These are phyloP conservation scores for Filobasidium uniguttulatum DNA, from an alignment of 1,284 basidiomycete species.

Conservation along the genomic window DNA sequence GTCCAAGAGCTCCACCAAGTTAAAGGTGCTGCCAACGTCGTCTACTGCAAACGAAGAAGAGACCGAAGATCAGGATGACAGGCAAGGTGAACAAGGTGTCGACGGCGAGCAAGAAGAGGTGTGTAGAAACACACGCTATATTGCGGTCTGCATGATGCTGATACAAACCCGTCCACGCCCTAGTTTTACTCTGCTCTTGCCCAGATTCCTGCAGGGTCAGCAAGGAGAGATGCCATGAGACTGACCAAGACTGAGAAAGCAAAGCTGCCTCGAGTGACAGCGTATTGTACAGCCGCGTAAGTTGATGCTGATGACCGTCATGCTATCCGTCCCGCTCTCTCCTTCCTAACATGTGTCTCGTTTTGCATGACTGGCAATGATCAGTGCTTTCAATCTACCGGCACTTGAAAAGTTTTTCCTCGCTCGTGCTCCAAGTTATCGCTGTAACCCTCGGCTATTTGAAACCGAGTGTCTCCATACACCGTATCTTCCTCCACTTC, in stretches of 20 bases:
- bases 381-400: constrained; percentile 70
- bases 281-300: constrained; percentile 84
- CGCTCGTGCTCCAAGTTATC: constrained; percentile 63
- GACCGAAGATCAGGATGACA: constrained; percentile 34
- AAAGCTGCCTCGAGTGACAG: constrained; percentile 82
- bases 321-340: background rate
- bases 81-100: constrained; percentile 40
- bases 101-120: constrained; percentile 50
- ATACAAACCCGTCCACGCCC: background rate
- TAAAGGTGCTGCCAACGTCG: constrained; percentile 13
- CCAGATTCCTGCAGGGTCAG: constrained; percentile 85
- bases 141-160: background rate
- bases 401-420: constrained; percentile 79
- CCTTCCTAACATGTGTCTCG: background rate
- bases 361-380: too few relatives aligned
- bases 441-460: constrained; percentile 57
- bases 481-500: constrained; percentile 30
- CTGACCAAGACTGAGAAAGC: constrained; percentile 90
- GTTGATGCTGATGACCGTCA: constrained; percentile 20
- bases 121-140: constrained; percentile 19
- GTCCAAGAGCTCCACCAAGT: constrained; percentile 48
- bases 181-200: constrained; percentile 80
- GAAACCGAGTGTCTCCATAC: constrained; percentile 36
- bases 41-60: constrained; percentile 39
- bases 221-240: constrained; percentile 72